Conservation (phyloP, 352 stramenopile species). For the Globisporangium mamillatum region DNA sequence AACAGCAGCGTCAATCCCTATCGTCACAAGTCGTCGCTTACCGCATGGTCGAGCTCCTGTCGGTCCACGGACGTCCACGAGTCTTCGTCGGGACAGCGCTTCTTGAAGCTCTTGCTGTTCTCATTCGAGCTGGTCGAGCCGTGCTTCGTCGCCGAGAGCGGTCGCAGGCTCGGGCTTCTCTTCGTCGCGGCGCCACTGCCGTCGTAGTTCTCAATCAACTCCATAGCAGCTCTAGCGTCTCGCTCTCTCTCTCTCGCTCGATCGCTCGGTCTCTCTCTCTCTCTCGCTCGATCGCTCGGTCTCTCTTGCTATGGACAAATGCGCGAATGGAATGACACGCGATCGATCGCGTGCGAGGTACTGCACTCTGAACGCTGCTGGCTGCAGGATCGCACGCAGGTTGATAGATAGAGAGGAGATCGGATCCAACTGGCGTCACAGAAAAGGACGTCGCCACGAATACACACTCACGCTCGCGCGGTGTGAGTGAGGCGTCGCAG, state of each 20-base stretch:
- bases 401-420: not conserved
- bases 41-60: conserved; percentile 75
- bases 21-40: conserved; percentile 20
- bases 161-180: conserved; percentile 5
- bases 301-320: not conserved
- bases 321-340: conserved; percentile 3
- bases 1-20: not conserved
- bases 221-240: not conserved
- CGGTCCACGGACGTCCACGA: conserved; percentile 83
- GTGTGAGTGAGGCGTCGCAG: not conserved
- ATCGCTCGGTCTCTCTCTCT: not conserved
- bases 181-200: not conserved
- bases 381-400: not conserved
- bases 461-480: not conserved
- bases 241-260: not conserved
- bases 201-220: conserved; percentile 22
- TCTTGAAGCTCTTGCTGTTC: conserved; percentile 16
- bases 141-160: not conserved
- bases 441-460: not conserved
- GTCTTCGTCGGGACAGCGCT: conserved; percentile 63
- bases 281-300: not conserved
- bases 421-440: not conserved
- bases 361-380: not conserved
- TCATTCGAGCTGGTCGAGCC: conserved; percentile 3
- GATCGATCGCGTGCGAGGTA: not conserved